These are phyloP conservation scores for Carex cristatella DNA, from an alignment of 176 grass and related monocot genomes.

Conservation along the genomic window DNA sequence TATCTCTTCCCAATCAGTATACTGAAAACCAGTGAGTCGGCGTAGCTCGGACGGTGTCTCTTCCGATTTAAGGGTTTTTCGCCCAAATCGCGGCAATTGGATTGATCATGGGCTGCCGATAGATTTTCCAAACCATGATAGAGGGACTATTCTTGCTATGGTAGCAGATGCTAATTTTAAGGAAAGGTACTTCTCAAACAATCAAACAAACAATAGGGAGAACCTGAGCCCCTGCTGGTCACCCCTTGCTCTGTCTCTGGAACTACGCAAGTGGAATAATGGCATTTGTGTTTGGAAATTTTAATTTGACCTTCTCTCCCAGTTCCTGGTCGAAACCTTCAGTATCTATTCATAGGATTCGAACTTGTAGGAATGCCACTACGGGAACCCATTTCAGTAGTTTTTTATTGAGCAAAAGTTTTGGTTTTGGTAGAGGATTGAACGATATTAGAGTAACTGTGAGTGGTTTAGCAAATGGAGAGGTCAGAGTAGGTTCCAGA, in stretches of 20 bases:
- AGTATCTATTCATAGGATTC: neutral
- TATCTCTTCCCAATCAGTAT: neutral
- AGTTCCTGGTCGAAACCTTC: slow-evolving; percentile 17
- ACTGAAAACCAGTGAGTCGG: too few relatives aligned
- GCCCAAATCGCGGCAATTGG: too few relatives aligned
- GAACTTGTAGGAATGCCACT: slow-evolving; percentile 18
- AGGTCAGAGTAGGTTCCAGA: slow-evolving; percentile 14
- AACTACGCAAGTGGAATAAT: neutral
- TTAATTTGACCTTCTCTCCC: slow-evolving; percentile 29
- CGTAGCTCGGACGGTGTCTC: too few relatives aligned
- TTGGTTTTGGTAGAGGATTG: slow-evolving; percentile 23
- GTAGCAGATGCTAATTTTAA: neutral
- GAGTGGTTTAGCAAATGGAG: slow-evolving; percentile 24
- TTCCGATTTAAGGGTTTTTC: too few relatives aligned
- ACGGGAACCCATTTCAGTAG: slow-evolving; percentile 23
- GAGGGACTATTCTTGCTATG: neutral
- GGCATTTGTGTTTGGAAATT: slow-evolving; percentile 34
- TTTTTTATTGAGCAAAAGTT: slow-evolving; percentile 26
- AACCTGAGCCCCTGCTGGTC: neutral
- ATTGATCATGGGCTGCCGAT: neutral
- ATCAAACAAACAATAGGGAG: neutral
- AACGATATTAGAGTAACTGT: neutral
- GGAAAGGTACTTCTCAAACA: neutral
- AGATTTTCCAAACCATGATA: neutral
- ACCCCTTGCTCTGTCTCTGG: neutral